Evolutionary conservation across 352 stramenopile species (phyloP).

Genomic region (Globisporangium uncinulatum): DNA sequence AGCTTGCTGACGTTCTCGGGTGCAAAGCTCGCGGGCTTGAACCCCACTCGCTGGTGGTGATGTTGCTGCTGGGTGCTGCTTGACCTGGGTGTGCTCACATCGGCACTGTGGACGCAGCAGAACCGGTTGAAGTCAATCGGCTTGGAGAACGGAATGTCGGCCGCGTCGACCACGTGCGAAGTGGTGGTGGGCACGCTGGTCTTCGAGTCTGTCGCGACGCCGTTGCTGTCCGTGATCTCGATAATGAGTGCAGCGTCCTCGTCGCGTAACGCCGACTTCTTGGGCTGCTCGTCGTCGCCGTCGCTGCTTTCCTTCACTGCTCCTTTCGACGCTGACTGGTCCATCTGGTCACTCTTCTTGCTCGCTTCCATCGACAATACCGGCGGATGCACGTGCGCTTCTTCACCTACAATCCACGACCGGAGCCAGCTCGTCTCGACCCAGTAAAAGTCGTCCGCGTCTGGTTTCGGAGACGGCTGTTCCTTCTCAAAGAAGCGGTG

Average conservation of each 20-base stretch:
- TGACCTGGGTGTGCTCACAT: slow-evolving; percentile 3
- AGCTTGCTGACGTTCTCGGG: slow-evolving; percentile 45
- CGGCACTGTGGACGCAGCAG: slow-evolving; percentile 41
- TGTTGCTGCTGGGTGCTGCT: not conserved
- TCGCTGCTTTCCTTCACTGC: slow-evolving; percentile 7
- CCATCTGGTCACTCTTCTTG: slow-evolving; percentile 8
- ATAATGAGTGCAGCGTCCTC: not conserved
- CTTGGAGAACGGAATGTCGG: slow-evolving; percentile 48
- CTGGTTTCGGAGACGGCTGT: slow-evolving; percentile 30
- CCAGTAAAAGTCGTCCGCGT: slow-evolving; percentile 50
- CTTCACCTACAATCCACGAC: slow-evolving; percentile 59
- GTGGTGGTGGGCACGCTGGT: not conserved
- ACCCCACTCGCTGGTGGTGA: not conserved
- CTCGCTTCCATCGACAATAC: not conserved
- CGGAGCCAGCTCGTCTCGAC: slow-evolving; percentile 61
- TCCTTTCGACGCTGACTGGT: slow-evolving; percentile 1
- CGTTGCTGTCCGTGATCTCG: not conserved
- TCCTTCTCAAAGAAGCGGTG: slow-evolving; percentile 56
- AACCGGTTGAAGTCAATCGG: slow-evolving; percentile 41
- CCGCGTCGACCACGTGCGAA: slow-evolving; percentile 7
- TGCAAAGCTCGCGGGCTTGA: slow-evolving; percentile 24
- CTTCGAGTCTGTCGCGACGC: not conserved
- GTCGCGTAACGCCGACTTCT: slow-evolving; percentile 10
- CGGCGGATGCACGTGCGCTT: slow-evolving; percentile 13
- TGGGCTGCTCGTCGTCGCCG: slow-evolving; percentile 9